Base-by-base conservation (phyloP, 139 green algal genomes). In the Picochlorum sp. region DNA sequence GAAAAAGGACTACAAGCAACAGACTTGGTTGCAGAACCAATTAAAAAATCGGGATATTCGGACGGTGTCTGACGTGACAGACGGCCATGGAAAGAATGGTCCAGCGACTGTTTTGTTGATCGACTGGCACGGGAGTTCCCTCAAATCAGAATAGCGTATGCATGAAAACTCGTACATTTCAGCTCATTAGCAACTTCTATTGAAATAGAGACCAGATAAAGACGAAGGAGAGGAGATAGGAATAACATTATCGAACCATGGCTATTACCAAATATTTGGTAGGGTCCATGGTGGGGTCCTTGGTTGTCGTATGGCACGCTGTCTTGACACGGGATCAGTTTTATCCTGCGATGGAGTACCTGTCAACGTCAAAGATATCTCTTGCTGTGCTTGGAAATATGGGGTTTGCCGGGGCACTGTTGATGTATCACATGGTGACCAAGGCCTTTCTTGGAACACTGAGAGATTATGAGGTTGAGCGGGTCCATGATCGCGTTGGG, bases 251-350 rank as follows among this genome's bases (percentile, higher is more conserved):
- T 41, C 34, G 8, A 41, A 41, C 34, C 34, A 41, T 41, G 34
- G 34, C 34, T 3, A 41, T 41, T 13, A 41, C 7, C 34, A 41
- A 75, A 15, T 96, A 96, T 60, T 45, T 88, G 1, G 51, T 47
- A 9, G 4, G 84, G 1, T 85, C 68, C 67, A 9, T 74, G 0
- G 10, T 86, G 15, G 80, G 68, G 3, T 79, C 83, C 1, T 45
- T 41, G 0, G 81, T 61, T 1, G 85, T 97, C 1, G 60, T 97
- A 1, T 95, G 88, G 59, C 91, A 98, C 82, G 92, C 92, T 21
- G 94, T 95, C 55, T 64, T 81, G 23, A 97, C 90, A 0, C 75
- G 91, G 1, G 81, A 95, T 45, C 85, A 97, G 87, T 98, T 97
- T 72, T 99, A 92, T 62, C 92, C 89, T 1, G 73, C 87, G 3